Conservation (phyloP, 75 land plant genomes). For the Pinus taeda region DNA sequence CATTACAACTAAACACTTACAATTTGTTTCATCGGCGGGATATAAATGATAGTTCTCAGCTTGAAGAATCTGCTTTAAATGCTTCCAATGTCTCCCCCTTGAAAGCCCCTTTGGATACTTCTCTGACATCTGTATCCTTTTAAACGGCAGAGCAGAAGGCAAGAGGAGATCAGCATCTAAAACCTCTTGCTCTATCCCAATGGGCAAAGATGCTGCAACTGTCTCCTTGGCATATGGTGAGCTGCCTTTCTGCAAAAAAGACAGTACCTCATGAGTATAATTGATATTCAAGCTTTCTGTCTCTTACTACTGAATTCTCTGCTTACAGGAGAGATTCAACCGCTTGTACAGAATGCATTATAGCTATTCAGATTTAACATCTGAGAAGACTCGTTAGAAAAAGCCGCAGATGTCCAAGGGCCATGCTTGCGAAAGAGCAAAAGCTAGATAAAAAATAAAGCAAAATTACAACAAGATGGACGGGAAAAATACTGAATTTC, state of each 20-base stretch:
- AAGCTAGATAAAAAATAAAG: too few relatives aligned
- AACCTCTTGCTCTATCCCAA: conserved; percentile 60
- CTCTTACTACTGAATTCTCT: too few relatives aligned
- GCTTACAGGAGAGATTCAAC: too few relatives aligned
- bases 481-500: too few relatives aligned
- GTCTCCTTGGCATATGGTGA: conserved; percentile 9
- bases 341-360: too few relatives aligned
- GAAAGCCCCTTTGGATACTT: conserved; percentile 93
- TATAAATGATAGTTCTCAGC: conserved; percentile 78
- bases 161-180: conserved; percentile 63
- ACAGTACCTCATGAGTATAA: too few relatives aligned
- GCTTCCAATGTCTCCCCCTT: conserved; percentile 91
- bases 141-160: conserved; percentile 67
- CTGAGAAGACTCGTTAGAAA: too few relatives aligned
- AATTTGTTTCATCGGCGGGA: conserved; percentile 72
- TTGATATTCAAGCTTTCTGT: too few relatives aligned
- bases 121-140: conserved; percentile 70
- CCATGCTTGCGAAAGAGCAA: too few relatives aligned
- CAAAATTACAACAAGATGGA: too few relatives aligned
- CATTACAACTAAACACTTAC: conserved; percentile 30
- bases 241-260: conserved; percentile 8
- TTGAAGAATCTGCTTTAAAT: conserved; percentile 91
- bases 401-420: too few relatives aligned
- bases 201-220: background rate
- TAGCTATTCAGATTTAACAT: too few relatives aligned